These are phyloP conservation scores for Podosphaera xanthii DNA, from an alignment of 2,329 filamentous ascomycete species.

Conservation along the genomic window DNA sequence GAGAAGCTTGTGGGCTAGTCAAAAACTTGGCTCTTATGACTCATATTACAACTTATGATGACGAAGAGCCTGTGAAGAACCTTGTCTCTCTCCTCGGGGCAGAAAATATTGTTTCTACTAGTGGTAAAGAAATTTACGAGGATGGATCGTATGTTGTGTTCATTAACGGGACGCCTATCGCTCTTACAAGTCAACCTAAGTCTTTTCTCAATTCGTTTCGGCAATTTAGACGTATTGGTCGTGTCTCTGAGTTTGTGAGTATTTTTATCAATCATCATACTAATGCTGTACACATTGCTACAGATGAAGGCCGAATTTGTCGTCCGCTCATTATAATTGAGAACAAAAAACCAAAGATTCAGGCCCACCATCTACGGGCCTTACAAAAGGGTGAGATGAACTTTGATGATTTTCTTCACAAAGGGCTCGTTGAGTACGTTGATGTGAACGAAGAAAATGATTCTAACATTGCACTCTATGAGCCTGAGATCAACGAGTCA, in stretches of 20 bases:
- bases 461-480: constrained; percentile 74
- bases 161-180: constrained; percentile 85
- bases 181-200: constrained; percentile 67
- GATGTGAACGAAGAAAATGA: constrained; percentile 99
- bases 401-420: constrained; percentile 83
- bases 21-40: constrained; percentile 98
- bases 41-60: constrained; percentile 91
- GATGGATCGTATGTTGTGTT: constrained; percentile 75
- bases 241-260: constrained; percentile 88
- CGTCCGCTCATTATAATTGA: constrained; percentile 90
- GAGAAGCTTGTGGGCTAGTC: constrained; percentile 90
- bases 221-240: constrained; percentile 65
- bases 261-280: constrained; percentile 92
- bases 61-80: constrained; percentile 72
- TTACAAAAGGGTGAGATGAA: constrained; percentile 64
- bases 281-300: constrained; percentile 79
- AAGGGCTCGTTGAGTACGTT: constrained; percentile 83
- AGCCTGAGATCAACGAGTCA: constrained; percentile 56
- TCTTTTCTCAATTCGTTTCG: constrained; percentile 70
- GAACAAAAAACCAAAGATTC: constrained; percentile 62
- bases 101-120: constrained; percentile 57
- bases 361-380: constrained; percentile 52
- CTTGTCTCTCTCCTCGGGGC: constrained; percentile 73
- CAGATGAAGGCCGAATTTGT: constrained; percentile 91
- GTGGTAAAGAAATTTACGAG: constrained; percentile 68